phyloP scores from a whole-genome alignment of 352 stramenopile genomes.

The Phytopythium montanum region DNA sequence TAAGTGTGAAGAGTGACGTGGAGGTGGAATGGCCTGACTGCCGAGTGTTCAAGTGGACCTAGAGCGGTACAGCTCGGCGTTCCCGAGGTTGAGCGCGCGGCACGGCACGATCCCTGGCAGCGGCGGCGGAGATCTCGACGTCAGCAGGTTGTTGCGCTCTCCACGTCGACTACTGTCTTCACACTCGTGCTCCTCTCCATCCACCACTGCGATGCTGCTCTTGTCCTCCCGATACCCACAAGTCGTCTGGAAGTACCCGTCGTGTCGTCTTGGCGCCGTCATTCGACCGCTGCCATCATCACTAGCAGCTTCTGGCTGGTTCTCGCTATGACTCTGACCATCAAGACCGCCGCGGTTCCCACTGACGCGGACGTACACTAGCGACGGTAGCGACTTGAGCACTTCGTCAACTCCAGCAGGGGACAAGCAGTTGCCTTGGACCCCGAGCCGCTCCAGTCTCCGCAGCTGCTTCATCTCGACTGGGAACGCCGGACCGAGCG shows the following conservation, averaged over 20 bases:
- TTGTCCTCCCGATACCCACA: not conserved
- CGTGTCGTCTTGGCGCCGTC: slow-evolving; percentile 22
- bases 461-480: slow-evolving; percentile 33
- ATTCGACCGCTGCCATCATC: not conserved
- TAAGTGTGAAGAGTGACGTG: not conserved
- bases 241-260: slow-evolving; percentile 46
- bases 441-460: slow-evolving; percentile 50
- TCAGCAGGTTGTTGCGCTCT: not conserved
- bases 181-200: not conserved
- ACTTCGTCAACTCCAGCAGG: slow-evolving; percentile 10
- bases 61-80: slow-evolving; percentile 2
- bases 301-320: not conserved
- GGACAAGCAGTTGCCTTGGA: slow-evolving; percentile 52
- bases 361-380: slow-evolving; percentile 46
- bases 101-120: not conserved
- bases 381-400: slow-evolving; percentile 24
- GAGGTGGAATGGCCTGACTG: not conserved
- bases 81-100: not conserved
- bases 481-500: slow-evolving; percentile 34
- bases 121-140: not conserved
- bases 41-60: not conserved
- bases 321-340: not conserved
- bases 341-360: slow-evolving; percentile 27
- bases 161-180: not conserved
- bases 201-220: not conserved